Conservation (phyloP, 345 rosid species). For the Leavenworthia alabamica region DNA sequence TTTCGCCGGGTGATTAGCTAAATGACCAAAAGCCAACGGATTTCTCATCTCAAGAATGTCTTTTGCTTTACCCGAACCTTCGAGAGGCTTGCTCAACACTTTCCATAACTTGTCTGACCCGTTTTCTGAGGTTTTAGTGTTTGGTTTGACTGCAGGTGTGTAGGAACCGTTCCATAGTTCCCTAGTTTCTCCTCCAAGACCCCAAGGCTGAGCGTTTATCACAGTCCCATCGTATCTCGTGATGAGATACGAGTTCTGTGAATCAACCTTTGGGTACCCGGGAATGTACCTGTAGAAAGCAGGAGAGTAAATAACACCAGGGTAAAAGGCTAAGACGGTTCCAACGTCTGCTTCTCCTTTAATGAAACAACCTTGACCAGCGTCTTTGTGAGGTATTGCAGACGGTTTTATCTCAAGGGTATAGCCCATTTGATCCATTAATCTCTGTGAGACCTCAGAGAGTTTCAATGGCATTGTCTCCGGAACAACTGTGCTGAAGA, state of each 20-base stretch:
- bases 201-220: slow-evolving; percentile 93
- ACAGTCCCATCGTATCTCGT: slow-evolving; percentile 89
- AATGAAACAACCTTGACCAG: slow-evolving; percentile 77
- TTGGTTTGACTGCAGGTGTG: slow-evolving; percentile 20
- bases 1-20: slow-evolving; percentile 80
- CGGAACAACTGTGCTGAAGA: slow-evolving; percentile 75
- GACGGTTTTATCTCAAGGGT: slow-evolving; percentile 65
- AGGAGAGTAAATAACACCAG: slow-evolving; percentile 76
- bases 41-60: slow-evolving; percentile 76
- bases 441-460: slow-evolving; percentile 50
- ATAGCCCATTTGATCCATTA: slow-evolving; percentile 69
- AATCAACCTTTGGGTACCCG: slow-evolving; percentile 77
- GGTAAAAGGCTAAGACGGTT: slow-evolving; percentile 77
- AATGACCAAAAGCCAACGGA: slow-evolving; percentile 87
- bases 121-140: slow-evolving; percentile 31
- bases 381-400: slow-evolving; percentile 65
- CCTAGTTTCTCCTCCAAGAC: slow-evolving; percentile 56
- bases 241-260: slow-evolving; percentile 72
- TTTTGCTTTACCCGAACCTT: slow-evolving; percentile 34
- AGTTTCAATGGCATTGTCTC: slow-evolving; percentile 60
- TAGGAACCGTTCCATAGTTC: slow-evolving; percentile 64
- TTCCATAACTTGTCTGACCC: slow-evolving; percentile 70
- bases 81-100: slow-evolving; percentile 63
- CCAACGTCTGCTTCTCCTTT: slow-evolving; percentile 75
- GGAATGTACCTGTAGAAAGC: slow-evolving; percentile 80